Conservation (phyloP, 1,284 basidiomycete species). For the Trichosporon coremiiforme region DNA sequence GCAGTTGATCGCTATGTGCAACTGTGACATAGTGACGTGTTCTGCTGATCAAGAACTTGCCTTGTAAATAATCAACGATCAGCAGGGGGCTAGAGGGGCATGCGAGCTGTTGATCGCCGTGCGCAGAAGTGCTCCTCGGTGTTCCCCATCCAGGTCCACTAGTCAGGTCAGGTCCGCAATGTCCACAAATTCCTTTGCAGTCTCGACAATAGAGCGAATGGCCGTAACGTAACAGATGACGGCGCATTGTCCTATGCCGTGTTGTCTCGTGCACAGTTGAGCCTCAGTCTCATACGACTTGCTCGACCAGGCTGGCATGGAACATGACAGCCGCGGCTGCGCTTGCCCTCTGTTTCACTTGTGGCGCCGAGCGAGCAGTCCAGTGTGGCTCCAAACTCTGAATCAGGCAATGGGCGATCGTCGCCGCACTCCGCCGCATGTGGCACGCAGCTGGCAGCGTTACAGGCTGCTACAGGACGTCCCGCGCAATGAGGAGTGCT, state of each 20-base stretch:
- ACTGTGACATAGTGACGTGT: background rate
- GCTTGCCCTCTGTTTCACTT: background rate
- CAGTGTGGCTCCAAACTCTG: background rate
- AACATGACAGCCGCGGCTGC: background rate
- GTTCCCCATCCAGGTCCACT: background rate
- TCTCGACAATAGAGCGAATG: background rate
- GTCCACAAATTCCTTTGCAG: background rate
- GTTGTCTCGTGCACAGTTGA: background rate
- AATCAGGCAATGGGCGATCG: background rate
- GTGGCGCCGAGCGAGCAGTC: background rate
- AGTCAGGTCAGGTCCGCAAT: background rate
- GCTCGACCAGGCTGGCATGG: background rate
- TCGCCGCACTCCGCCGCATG: background rate
- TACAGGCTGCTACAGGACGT: background rate
- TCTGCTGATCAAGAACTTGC: conserved; percentile 3
- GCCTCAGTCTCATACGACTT: conserved; percentile 2
- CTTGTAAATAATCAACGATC: background rate
- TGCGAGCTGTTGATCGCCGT: background rate
- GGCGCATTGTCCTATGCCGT: background rate
- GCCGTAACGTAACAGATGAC: background rate
- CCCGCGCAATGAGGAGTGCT: background rate
- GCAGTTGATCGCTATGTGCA: background rate
- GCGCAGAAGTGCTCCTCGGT: background rate
- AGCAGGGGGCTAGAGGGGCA: background rate
- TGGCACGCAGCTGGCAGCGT: background rate